Evolutionary conservation across 1,139 yeast genomes (phyloP).

Genomic region (Kurtzmaniella natalensis): DNA sequence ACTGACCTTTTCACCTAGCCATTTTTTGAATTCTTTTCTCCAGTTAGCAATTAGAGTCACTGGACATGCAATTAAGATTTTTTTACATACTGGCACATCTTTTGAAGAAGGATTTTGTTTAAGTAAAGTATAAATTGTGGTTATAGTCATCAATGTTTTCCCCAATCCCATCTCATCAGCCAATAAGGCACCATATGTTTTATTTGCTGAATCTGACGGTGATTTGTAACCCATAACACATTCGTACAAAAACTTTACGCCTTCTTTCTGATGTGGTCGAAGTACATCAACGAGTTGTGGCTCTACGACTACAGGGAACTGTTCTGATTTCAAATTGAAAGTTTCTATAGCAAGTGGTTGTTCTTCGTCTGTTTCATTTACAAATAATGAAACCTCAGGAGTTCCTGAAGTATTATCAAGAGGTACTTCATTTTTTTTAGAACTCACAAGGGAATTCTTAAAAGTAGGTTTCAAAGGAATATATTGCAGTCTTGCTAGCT

Average conservation of each 20-base stretch:
- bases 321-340: constrained; percentile 5
- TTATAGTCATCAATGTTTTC: constrained; percentile 81
- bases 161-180: constrained; percentile 99
- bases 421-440: neutral
- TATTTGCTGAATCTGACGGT: too few species aligned
- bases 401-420: neutral
- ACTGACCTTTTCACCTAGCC: constrained; percentile 75
- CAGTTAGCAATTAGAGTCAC: constrained; percentile 86
- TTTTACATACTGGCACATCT: constrained; percentile 39
- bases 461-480: neutral
- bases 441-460: too few species aligned
- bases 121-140: constrained; percentile 78
- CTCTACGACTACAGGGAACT: constrained; percentile 54
- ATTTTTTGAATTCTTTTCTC: constrained; percentile 82
- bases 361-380: neutral
- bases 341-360: constrained; percentile 20
- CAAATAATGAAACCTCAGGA: neutral
- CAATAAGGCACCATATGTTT: constrained; percentile 62
- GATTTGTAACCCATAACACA: constrained; percentile 70
- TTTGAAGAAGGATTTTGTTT: constrained; percentile 60
- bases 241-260: constrained; percentile 74
- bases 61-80: constrained; percentile 83
- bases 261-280: constrained; percentile 84
- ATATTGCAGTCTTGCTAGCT: neutral
- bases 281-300: constrained; percentile 53